Evolutionary conservation across 805 yeast species (phyloP), one percentile per base, ranked within the genome.

Genomic region (Cyberlindnera mycetangii): DNA sequence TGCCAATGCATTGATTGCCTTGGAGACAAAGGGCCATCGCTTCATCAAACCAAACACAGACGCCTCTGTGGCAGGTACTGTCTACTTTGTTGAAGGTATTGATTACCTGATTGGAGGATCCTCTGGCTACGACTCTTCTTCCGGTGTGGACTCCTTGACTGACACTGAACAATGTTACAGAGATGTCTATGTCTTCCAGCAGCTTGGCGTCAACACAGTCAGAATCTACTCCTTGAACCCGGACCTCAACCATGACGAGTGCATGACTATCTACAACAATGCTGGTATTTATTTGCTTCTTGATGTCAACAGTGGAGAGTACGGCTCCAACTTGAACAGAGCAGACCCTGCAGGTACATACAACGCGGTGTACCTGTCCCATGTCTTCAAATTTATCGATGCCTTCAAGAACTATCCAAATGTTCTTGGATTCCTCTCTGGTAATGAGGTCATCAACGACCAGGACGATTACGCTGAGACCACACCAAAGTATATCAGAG

Each of bases 51-150:
- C 86, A 18, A 66, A 72, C 34, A 55, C 72, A 7, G 65, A 66
- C 41, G 66, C 71, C 12, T 48, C 61, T 5, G 69, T 68, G 25
- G 69, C 70, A 27, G 83, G 82, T 27, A 72, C 74, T 36, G 84
- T 86, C 8, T 90, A 88, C 62, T 84, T 83, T 64, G 71, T 89
- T 44, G 78, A 86, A 49, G 97, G 97, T 50, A 79, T 90, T 32
- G 97, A 89, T 65, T 90, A 90, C 65, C 95, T 88, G 66, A 95
- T 92, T 0, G 97, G 97, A 51, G 97, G 97, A 2, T 83, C 96
- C 0, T 85, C 95, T 1, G 71, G 66, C 14, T 69, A 62, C 41
- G 54, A 54, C 40, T 39, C 65, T 3, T 32, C 37, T 7, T 53
- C 64, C 1, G 64, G 61, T 8, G 64, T 54, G 25, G 97, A 90